A percentile compares a stretch with the other conserved stretches of the same genome.
Evolutionary conservation across 2,329 filamentous ascomycete species (phyloP).

Genomic region (Cladorrhinum sp.): DNA sequence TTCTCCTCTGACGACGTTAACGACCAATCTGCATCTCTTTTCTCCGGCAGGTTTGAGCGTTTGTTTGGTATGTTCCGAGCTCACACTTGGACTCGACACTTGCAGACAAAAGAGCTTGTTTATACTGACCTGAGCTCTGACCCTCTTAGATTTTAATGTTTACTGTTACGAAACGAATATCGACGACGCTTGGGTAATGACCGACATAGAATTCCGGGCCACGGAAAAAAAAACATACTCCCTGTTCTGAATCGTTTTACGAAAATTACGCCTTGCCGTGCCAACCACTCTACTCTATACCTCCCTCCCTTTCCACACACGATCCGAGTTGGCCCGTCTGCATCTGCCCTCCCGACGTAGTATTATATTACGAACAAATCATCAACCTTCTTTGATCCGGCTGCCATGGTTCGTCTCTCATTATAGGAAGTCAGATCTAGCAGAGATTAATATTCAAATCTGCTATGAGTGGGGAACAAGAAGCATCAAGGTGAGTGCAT

Average conservation of each 20-base stretch:
- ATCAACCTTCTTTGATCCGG: conserved; percentile 6
- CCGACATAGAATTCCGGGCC: conserved; percentile 7
- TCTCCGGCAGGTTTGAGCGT: conserved; percentile 10
- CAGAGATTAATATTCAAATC: conserved; percentile 26
- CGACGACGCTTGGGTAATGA: conserved; percentile 23
- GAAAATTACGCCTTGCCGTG: conserved; percentile 15
- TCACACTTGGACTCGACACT: conserved; percentile 8
- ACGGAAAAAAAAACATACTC: background rate
- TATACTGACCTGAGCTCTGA: conserved; percentile 15
- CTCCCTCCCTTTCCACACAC: conserved; percentile 2
- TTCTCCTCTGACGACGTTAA: conserved; percentile 3
- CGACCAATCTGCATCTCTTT: conserved; percentile 11
- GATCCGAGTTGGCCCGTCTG: conserved; percentile 11
- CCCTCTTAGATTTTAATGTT: conserved; percentile 14
- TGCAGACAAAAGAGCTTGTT: conserved; percentile 11
- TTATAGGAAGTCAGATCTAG: background rate
- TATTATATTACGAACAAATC: background rate
- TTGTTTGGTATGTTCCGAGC: conserved; percentile 11
- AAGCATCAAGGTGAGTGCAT: conserved; percentile 46
- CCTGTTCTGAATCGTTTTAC: conserved; percentile 16
- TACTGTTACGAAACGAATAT: conserved; percentile 16
- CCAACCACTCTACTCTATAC: background rate
- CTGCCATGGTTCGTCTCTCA: background rate
- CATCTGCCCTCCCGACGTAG: background rate
- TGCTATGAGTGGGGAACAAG: conserved; percentile 65